Evolutionary conservation across 805 yeast genomes (phyloP).

Genomic region (Sungouiozyma ichnusensis): DNA sequence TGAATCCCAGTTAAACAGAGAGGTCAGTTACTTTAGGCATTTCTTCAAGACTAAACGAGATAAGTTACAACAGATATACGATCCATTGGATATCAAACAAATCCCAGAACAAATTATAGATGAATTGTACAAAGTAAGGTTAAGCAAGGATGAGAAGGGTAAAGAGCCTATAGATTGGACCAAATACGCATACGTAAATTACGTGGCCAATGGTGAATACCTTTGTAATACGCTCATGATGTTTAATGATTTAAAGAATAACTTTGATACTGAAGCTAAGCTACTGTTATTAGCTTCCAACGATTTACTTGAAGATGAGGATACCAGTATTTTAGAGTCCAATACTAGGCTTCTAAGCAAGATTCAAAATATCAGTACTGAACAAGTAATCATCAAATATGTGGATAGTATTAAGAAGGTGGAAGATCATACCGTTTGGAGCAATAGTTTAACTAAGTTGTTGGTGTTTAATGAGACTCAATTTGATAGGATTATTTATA

Average conservation of each 20-base stretch:
- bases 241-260: conserved; percentile 31
- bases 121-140: conserved; percentile 9
- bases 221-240: conserved; percentile 44
- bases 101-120: conserved; percentile 21
- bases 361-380: conserved; percentile 8
- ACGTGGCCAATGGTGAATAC: conserved; percentile 45
- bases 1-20: conserved; percentile 24
- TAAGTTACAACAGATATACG: conserved; percentile 14
- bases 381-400: conserved; percentile 20
- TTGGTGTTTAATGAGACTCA: conserved; percentile 39
- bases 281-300: conserved; percentile 36
- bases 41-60: conserved; percentile 21
- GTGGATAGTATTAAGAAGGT: conserved; percentile 17
- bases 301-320: conserved; percentile 18
- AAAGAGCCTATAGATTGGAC: conserved; percentile 31
- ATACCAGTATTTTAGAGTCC: conserved; percentile 9
- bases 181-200: conserved; percentile 46
- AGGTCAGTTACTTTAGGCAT: conserved; percentile 20
- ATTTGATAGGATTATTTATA: conserved; percentile 43
- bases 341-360: conserved; percentile 2
- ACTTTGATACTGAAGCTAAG: conserved; percentile 33
- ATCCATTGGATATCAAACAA: conserved; percentile 25
- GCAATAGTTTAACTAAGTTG: conserved; percentile 44
- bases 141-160: conserved; percentile 7
- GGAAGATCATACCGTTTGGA: conserved; percentile 34